Evolutionary conservation across 83 land plant species (phyloP), one percentile per base, ranked within the genome.

Genomic region (Diphasiastrum complanatum): DNA sequence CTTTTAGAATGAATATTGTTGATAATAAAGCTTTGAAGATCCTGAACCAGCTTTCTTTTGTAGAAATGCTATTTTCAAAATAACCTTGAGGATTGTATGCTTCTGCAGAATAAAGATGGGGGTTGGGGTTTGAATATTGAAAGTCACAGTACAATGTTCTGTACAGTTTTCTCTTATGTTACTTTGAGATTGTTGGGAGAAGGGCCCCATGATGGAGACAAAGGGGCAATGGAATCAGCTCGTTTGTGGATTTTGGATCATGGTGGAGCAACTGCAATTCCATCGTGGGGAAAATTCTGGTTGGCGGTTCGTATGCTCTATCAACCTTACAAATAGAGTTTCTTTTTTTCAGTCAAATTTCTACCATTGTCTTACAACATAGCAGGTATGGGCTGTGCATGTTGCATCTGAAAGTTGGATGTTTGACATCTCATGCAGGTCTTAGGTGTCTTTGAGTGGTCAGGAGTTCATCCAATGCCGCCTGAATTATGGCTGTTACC

Each of bases 251-350:
- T 93, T 64, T 68, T 85, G 56, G 74, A 76, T 20, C 99, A 86
- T 79, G 99, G 99, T n/a, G 64, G 89, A 56, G 89, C 89, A 14
- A 82, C 89, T 34, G 51, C 72, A 8, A 78, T 85, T 35, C 80
- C 99, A 14, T 89, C 96, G 34, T 93, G 99, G 99, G 99, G 99
- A n/a, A 93, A 93, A 64, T 74, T 93, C 75, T 93, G 99, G 99
- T 89, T 93, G 47, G 79, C 96, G 22, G 99, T 85, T 79, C 2
- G 66, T 56, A 10, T 2, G 25, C 34, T 18, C 14, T 32, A 16
- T 19, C 40, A 43, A 12, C 19, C 18, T 19, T 4, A 40, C 22
- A 40, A 14, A 5, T 26, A 25, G 20, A 26, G 5, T 61, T 22
- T 22, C 26, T 19, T 37, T 33, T 12, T 0, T 26, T 22, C 22